Percentiles rank a stretch among this genome's conserved stretches.
These are phyloP conservation scores for Leishmania mexicana DNA, from an alignment of 208 protist genomes.

Conservation along the genomic window DNA sequence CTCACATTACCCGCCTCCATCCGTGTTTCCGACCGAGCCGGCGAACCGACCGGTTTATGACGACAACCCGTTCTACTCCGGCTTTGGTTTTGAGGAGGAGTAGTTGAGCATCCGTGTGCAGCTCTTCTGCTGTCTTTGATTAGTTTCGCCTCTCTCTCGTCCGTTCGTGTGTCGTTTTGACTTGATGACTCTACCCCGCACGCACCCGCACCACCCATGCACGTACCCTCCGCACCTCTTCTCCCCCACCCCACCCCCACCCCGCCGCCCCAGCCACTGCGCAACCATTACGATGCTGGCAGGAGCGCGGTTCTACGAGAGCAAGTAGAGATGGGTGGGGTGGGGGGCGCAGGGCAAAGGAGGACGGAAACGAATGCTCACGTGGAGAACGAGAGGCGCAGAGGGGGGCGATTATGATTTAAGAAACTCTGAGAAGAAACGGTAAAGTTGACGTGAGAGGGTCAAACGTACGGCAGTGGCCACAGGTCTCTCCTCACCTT, in stretches of 20 bases:
- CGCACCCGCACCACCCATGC: background rate
- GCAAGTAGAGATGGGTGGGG: background rate
- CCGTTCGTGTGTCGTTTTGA: background rate
- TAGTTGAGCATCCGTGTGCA: background rate
- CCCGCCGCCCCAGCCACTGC: background rate
- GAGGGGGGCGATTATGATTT: background rate
- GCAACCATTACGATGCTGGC: background rate
- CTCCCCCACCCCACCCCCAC: background rate
- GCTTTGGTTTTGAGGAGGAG: slow-evolving; percentile 44
- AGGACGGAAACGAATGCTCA: background rate
- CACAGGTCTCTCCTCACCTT: background rate
- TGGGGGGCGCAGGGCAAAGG: background rate
- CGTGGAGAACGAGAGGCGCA: too few species aligned
- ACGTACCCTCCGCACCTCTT: background rate
- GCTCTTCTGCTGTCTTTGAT: background rate
- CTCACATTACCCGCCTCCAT: background rate
- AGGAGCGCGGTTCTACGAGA: background rate
- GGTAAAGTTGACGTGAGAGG: background rate
- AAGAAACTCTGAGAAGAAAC: background rate
- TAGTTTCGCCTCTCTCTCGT: background rate
- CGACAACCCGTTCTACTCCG: slow-evolving; percentile 44
- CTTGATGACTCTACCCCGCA: background rate
- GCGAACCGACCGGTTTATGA: slow-evolving; percentile 13
- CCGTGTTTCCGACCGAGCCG: background rate
- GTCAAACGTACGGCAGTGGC: background rate